Evolutionary conservation across 208 protist species (phyloP).

Genomic region (Angomonas deanei): DNA sequence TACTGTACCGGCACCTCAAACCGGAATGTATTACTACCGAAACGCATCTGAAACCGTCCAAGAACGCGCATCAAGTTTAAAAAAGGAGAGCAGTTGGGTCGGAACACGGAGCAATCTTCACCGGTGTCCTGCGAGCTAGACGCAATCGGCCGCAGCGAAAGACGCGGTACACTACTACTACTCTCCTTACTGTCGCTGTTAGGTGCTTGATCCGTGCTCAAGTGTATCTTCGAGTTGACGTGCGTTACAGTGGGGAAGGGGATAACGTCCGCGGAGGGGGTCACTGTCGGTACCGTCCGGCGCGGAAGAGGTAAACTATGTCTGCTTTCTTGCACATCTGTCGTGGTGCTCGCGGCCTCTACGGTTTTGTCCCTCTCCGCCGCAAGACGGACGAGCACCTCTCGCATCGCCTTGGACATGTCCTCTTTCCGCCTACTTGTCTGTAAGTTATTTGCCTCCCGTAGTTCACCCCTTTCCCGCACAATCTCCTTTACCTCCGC

Average conservation of each 20-base stretch:
- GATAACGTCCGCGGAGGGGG: background rate
- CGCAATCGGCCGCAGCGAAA: background rate
- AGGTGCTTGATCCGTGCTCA: too few species aligned
- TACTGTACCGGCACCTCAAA: conserved; percentile 70
- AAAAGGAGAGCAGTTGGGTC: conserved; percentile 56
- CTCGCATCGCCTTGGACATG: conserved; percentile 20
- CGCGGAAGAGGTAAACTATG: background rate
- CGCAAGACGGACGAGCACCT: background rate
- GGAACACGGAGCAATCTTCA: conserved; percentile 41
- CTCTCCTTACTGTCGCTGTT: too few species aligned
- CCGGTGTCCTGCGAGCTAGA: background rate
- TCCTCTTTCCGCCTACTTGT: conserved; percentile 47
- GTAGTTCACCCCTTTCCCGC: conserved; percentile 56
- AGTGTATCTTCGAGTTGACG: too few species aligned
- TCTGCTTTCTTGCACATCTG: background rate
- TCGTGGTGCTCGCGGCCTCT: background rate
- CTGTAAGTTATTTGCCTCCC: conserved; percentile 35
- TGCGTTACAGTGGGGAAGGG: too few species aligned
- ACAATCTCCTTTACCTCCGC: conserved; percentile 63
- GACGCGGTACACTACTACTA: too few species aligned
- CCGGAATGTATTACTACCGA: conserved; percentile 46
- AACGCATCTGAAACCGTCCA: conserved; percentile 53
- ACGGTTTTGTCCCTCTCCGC: background rate
- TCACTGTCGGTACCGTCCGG: background rate
- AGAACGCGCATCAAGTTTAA: conserved; percentile 44